Base-by-base conservation (phyloP, 2,329 filamentous ascomycete genomes). In the Apiospora hydei region DNA sequence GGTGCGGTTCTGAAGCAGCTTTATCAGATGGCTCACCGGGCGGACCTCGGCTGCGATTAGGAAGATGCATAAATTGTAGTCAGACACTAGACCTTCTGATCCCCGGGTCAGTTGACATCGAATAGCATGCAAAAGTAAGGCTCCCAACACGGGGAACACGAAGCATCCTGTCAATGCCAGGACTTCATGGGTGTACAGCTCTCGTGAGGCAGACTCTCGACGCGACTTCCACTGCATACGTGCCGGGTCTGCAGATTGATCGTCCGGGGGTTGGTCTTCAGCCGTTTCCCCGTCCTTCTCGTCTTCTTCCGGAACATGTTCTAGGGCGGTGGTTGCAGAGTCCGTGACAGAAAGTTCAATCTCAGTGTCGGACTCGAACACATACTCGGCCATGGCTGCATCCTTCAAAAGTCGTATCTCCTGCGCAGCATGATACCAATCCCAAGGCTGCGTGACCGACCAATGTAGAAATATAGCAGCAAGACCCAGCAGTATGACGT, bases 61-160 rank as follows among this genome's bases (percentile, higher is more conserved):
- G 81, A 98, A 98, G 70, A 98, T 94, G 16, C 92, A 95, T 71
- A 98, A 86, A 81, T 98, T 98, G 83, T 96, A 97, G 81, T 98
- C 94, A 5, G 94, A 97, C 8, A 98, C 92, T 14, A 98, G 85
- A 1, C 94, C 94, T 80, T 97, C 95, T 0, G 94, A 95, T 0
- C 93, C 94, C 1, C 93, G 88, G 34, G 93, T 95, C 24, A 98
- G 89, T 77, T 96, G 94, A 11, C 88, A 88, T 69, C 96, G 90
- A 72, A 98, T 93, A 26, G 90, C 85, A 79, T 98, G 95, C 14
- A 98, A 86, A 51, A 98, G 85, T 82, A 93, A 96, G 41, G 95
- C 93, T n/a, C 94, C 93, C 4, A 94, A 79, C 0, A 94, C 78
- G 0, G 96, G 96, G 43, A 93, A 92, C 41, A 92, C 73, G 77